Conservation (phyloP, 2,329 filamentous ascomycete species). For the Apiospora saccharicola region DNA sequence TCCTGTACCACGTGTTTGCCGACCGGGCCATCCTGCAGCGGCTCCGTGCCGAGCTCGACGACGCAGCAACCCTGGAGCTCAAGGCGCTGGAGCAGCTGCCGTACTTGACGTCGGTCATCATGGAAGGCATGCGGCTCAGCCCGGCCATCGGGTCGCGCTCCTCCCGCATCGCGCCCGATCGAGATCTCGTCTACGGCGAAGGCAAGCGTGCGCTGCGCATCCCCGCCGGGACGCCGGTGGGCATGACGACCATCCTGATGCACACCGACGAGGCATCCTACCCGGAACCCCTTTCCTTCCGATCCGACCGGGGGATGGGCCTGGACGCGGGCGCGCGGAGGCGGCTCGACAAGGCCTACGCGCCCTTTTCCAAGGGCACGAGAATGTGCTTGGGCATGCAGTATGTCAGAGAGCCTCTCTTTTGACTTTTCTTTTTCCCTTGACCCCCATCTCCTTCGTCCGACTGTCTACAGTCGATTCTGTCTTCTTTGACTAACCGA, state of each 20-base stretch:
- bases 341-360: conserved; percentile 14
- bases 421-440: too few relatives aligned
- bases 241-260: conserved; percentile 45
- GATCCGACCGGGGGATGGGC: conserved; percentile 28
- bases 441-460: too few relatives aligned
- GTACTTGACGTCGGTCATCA: conserved; percentile 25
- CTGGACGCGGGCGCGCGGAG: background rate
- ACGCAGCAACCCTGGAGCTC: background rate
- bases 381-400: conserved; percentile 21
- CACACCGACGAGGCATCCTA: conserved; percentile 41
- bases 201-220: background rate
- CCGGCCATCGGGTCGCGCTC: conserved; percentile 23
- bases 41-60: background rate
- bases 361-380: conserved; percentile 20
- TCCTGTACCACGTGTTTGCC: conserved; percentile 34
- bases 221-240: conserved; percentile 37
- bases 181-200: conserved; percentile 24
- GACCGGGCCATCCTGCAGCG: conserved; percentile 30
- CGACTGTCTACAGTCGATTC: too few relatives aligned
- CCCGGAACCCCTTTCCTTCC: conserved; percentile 33
- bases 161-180: conserved; percentile 23
- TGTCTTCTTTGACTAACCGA: background rate
- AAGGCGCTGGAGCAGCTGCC: background rate
- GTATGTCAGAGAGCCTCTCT: background rate
- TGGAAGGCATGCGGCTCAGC: conserved; percentile 25